Evolutionary conservation across 306 rosid species (phyloP).

Genomic region (Herpetospermum pedunculosum): DNA sequence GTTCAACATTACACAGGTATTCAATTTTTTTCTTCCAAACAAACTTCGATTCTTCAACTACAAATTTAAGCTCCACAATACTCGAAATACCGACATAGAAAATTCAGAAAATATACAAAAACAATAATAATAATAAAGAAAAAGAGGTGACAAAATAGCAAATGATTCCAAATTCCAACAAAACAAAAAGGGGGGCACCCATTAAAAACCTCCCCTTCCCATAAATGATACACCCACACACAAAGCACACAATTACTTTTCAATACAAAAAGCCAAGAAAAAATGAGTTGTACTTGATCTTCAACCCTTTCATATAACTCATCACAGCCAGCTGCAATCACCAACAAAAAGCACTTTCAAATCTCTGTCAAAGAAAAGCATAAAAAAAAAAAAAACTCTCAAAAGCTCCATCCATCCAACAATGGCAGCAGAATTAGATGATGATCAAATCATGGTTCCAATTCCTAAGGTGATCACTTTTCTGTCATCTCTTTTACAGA

Average conservation of each 20-base stretch:
- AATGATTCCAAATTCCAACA: no score
- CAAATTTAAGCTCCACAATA: no score
- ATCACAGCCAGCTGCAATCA: neutral
- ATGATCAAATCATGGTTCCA: neutral
- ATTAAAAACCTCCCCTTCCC: neutral
- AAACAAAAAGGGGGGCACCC: neutral
- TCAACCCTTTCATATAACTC: neutral
- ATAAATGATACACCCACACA: neutral
- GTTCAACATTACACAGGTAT: no score
- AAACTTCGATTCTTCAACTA: no score
- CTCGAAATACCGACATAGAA: no score
- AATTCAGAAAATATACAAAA: no score
- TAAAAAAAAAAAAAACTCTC: no score
- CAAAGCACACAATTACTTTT: neutral
- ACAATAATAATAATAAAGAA: no score
- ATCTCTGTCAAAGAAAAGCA: no score
- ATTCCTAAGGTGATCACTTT: neutral
- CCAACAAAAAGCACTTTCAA: neutral
- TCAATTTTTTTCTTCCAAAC: no score
- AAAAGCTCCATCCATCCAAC: no score
- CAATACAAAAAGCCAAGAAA: neutral
- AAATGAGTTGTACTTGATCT: neutral
- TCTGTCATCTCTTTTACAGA: neutral
- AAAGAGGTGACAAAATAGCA: neutral
- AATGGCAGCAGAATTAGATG: neutral